Percentiles rank a stretch among this genome's conserved stretches.
Evolutionary conservation across 1,139 yeast genomes (phyloP).

Genomic region (Wickerhamomyces sp.): DNA sequence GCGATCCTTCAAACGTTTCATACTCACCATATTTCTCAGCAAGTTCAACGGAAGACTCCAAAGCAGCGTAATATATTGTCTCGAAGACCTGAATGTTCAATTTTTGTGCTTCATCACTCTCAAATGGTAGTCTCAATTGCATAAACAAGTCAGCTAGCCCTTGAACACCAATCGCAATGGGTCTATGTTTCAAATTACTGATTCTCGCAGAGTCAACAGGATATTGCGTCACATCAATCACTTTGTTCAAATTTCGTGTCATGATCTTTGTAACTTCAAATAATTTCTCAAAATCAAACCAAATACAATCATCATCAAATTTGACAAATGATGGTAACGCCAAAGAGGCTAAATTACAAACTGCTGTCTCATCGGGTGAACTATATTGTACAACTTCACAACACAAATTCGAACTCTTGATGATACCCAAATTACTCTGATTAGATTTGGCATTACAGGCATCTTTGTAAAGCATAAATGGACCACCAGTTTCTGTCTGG

Average conservation of each 20-base stretch:
- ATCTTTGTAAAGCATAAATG: slow-evolving; percentile 88
- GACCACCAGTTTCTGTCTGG: slow-evolving; percentile 91
- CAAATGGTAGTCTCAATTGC: slow-evolving; percentile 72
- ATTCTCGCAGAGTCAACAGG: slow-evolving; percentile 66
- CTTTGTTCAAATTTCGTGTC: slow-evolving; percentile 64
- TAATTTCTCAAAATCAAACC: slow-evolving; percentile 57
- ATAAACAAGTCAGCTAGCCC: slow-evolving; percentile 84
- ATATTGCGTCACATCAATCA: slow-evolving; percentile 73
- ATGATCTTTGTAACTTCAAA: slow-evolving; percentile 73
- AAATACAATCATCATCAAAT: slow-evolving; percentile 35
- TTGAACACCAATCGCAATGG: slow-evolving; percentile 87
- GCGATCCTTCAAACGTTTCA: slow-evolving; percentile 67
- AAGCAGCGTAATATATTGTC: slow-evolving; percentile 84
- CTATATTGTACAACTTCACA: slow-evolving; percentile 90
- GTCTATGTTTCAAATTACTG: slow-evolving; percentile 74
- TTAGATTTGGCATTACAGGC: slow-evolving; percentile 78
- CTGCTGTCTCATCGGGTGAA: slow-evolving; percentile 82
- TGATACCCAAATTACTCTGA: slow-evolving; percentile 82
- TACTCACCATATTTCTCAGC: slow-evolving; percentile 63
- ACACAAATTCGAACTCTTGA: slow-evolving; percentile 84
- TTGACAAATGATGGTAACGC: slow-evolving; percentile 70
- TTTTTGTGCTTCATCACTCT: slow-evolving; percentile 64
- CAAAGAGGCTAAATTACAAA: slow-evolving; percentile 83
- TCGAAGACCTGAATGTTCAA: slow-evolving; percentile 79
- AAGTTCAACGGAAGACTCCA: slow-evolving; percentile 73